phyloP scores from a whole-genome alignment of 306 rosid genomes.

The Medicago lupulina region DNA sequence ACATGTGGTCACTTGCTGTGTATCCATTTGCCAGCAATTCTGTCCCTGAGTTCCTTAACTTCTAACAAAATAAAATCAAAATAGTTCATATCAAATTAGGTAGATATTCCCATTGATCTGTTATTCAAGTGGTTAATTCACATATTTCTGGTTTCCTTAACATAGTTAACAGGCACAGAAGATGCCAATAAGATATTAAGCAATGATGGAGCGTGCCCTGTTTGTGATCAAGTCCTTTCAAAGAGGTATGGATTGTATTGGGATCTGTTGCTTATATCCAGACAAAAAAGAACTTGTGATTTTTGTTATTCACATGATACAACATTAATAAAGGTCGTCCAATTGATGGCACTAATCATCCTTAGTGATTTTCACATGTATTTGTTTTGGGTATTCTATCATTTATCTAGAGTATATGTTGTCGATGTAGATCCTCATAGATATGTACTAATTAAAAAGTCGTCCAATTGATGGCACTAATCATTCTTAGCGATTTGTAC shows the following conservation, averaged over 20 bases:
- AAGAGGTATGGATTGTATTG: slow-evolving; percentile 68
- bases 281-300: slow-evolving; percentile 21
- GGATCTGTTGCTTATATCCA: slow-evolving; percentile 39
- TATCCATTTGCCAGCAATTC: slow-evolving; percentile 56
- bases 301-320: slow-evolving; percentile 9
- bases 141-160: slow-evolving; percentile 54
- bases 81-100: slow-evolving; percentile 34
- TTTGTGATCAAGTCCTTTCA: slow-evolving; percentile 97
- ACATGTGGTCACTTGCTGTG: slow-evolving; percentile 95
- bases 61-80: slow-evolving; percentile 6
- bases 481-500: slow-evolving; percentile 1
- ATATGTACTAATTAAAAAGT: background rate
- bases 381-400: slow-evolving; percentile 30
- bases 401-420: slow-evolving; percentile 13
- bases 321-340: slow-evolving; percentile 10
- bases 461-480: slow-evolving; percentile 13
- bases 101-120: slow-evolving; percentile 26
- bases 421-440: slow-evolving; percentile 31
- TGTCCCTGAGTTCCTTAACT: slow-evolving; percentile 10
- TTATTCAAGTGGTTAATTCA: slow-evolving; percentile 33
- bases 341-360: slow-evolving; percentile 23
- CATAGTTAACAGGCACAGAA: slow-evolving; percentile 74
- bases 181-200: slow-evolving; percentile 93
- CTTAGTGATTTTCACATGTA: background rate
- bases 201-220: slow-evolving; percentile 93